Conservation (phyloP, 768 basidiomycete genomes). For the Kwoniella mangroviensis region DNA sequence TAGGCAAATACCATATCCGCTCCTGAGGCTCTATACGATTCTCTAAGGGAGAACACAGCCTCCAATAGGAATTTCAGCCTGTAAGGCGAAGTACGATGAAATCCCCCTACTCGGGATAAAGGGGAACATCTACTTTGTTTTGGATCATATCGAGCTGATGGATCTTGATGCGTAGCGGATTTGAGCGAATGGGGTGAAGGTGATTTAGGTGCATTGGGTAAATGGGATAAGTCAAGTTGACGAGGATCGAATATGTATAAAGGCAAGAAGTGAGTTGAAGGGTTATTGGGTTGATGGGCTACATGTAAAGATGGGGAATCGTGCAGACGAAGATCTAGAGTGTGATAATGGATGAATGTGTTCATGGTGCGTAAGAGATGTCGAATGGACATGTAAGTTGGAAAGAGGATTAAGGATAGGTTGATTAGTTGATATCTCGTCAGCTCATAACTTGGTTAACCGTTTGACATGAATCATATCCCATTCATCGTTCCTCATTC, state of each 20-base stretch:
- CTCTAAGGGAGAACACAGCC: constrained; percentile 55
- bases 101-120: constrained; percentile 34
- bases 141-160: constrained; percentile 6
- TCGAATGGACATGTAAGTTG: too few relatives aligned
- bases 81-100: constrained; percentile 46
- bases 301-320: constrained; percentile 49
- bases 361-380: constrained; percentile 7
- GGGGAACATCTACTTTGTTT: constrained; percentile 31
- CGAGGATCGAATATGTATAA: constrained; percentile 60
- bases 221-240: constrained; percentile 56
- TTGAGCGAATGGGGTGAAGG: constrained; percentile 29
- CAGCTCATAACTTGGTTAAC: not conserved
- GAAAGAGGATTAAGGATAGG: not conserved
- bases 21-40: constrained; percentile 41
- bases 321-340: constrained; percentile 49
- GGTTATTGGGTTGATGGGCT: constrained; percentile 39
- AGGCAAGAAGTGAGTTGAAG: constrained; percentile 59
- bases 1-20: constrained; percentile 59
- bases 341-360: constrained; percentile 52
- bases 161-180: constrained; percentile 9
- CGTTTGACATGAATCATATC: too few relatives aligned
- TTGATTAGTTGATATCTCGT: not conserved
- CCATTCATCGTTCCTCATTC: too few relatives aligned
- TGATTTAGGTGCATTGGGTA: constrained; percentile 51
- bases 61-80: constrained; percentile 57